Percentiles rank a stretch among this genome's conserved stretches.
Evolutionary conservation across 306 rosid species (phyloP).

Genomic region (Herpetospermum pedunculosum): DNA sequence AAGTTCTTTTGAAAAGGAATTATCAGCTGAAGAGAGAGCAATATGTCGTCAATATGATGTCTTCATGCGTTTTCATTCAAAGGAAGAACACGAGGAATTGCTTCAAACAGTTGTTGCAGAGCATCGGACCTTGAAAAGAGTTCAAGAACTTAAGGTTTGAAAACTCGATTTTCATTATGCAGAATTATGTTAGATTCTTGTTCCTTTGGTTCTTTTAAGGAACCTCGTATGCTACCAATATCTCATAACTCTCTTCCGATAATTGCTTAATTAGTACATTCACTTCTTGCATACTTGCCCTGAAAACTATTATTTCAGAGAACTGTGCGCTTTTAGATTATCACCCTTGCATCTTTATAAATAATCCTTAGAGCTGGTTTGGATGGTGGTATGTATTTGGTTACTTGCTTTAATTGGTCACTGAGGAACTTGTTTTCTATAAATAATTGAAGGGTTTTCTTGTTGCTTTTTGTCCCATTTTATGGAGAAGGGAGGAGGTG

Average conservation of each 20-base stretch:
- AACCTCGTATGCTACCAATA: not conserved
- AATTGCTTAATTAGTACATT: not conserved
- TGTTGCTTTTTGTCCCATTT: not conserved
- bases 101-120: constrained; percentile 45
- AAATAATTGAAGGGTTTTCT: not conserved
- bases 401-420: not conserved
- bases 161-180: not conserved
- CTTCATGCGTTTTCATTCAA: constrained; percentile 83
- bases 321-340: not conserved
- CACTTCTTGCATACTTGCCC: not conserved
- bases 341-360: not conserved
- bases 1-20: constrained; percentile 66
- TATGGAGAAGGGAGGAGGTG: not conserved
- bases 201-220: not conserved
- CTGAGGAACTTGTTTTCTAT: not conserved
- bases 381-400: not conserved
- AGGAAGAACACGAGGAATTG: constrained; percentile 77
- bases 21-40: constrained; percentile 59
- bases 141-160: constrained; percentile 83
- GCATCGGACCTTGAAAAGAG: constrained; percentile 53
- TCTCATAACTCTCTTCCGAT: not conserved
- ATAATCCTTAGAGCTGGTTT: not conserved
- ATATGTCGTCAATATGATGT: constrained; percentile 61
- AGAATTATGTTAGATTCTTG: not conserved
- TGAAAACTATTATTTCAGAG: not conserved